phyloP scores from a whole-genome alignment of 768 basidiomycete species.

The Suillus luteus region DNA sequence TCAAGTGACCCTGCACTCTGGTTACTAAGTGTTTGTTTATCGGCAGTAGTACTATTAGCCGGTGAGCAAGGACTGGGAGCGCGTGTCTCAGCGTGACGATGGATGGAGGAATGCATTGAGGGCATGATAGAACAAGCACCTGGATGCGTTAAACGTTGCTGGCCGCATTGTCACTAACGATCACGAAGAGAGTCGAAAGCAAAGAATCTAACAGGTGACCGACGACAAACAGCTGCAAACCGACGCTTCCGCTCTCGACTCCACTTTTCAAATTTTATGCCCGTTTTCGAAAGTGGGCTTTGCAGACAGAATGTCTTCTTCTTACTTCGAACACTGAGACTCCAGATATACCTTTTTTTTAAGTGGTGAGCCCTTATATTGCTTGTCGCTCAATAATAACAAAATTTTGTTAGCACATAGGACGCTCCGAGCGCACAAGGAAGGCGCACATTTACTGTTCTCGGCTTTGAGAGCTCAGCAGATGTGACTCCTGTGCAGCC shows the following conservation, averaged over 20 bases:
- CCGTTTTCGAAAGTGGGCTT: constrained; percentile 4
- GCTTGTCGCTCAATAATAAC: not conserved
- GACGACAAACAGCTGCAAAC: constrained; percentile 2
- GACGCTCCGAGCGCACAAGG: not conserved
- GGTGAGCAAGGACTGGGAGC: constrained; percentile 9
- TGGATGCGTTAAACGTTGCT: not conserved
- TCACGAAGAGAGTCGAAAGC: not conserved
- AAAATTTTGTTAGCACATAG: not conserved
- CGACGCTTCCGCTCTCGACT: not conserved
- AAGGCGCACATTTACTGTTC: constrained; percentile 54
- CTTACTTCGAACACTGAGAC: not conserved
- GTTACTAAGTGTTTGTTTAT: constrained; percentile 23
- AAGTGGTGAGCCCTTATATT: not conserved
- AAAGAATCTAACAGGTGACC: not conserved
- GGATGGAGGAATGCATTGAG: not conserved
- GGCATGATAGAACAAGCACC: not conserved
- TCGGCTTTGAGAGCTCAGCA: constrained; percentile 84
- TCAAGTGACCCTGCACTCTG: constrained; percentile 27
- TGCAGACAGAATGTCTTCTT: constrained; percentile 1
- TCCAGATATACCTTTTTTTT: no score
- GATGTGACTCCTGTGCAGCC: constrained; percentile 90
- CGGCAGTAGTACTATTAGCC: constrained; percentile 20
- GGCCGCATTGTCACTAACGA: not conserved
- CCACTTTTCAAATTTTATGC: constrained; percentile 1
- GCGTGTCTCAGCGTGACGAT: not conserved